Base-by-base conservation (phyloP, 2,329 filamentous ascomycete genomes). In the Colletotrichum lini region DNA sequence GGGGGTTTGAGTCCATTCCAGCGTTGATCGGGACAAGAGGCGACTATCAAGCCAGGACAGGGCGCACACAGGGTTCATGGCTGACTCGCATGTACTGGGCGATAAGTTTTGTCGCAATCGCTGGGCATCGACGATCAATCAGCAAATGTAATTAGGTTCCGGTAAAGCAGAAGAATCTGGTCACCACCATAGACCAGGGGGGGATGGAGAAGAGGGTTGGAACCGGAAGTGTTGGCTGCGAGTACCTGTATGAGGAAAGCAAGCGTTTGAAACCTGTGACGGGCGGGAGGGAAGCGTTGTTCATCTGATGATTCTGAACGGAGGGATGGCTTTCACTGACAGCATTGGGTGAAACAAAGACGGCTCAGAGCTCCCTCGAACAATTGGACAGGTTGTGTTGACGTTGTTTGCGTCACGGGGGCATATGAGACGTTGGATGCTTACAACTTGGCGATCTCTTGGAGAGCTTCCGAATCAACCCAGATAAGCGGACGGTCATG, bases 291-390 rank as follows among this genome's bases (percentile, higher is more conserved):
- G 15, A 18, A 21, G 18, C 13, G 3, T 63, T 66, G 52, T 70
- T 67, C 63, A 44, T 60, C 67, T 61, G 49, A 66, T 67, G 23
- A 16, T 38, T 60, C 63, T 61, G 49, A 66, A 62, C 35, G 23
- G 15, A 8, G 13, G 21, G 60, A 53, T 56, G 10, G 66, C 54
- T 65, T 47, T 60, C 47, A n/a, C 52, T 16, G 21, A 15, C 47
- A 49, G 21, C 59, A 59, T 69, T 53, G 66, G n/a, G 44, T 59
- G 66, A 65, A 59, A 58, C 60, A 57, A 38, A 42, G 21, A 69
- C 52, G 52, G 26, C 30, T 45, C 40, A 30, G 21, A 58, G 9
- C 15, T 45, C 4, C 21, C 21, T 58, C 9, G 38, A 15, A 42
- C 8, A 13, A 26, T 30, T 9, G 38, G 21, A 45, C 56, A 44